phyloP scores from a whole-genome alignment of 148 eudicot species.

The Pharnaceum exiguum region DNA sequence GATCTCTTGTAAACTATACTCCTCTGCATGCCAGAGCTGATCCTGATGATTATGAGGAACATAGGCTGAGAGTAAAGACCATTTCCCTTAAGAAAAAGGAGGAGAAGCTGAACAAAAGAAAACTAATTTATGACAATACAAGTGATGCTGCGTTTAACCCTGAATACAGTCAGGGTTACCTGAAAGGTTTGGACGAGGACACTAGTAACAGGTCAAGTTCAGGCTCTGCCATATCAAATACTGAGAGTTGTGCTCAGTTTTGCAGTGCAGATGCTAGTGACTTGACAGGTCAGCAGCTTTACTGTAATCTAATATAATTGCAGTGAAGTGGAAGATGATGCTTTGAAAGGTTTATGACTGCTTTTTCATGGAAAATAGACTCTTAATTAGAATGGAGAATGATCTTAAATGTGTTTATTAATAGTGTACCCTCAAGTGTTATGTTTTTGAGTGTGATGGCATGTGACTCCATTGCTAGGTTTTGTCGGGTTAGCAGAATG shows the following conservation, averaged over 20 bases:
- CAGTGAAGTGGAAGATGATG: not conserved
- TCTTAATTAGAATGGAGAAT: not conserved
- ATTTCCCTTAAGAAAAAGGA: conserved; percentile 62
- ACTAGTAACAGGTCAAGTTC: conserved; percentile 95
- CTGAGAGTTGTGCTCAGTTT: conserved; percentile 88
- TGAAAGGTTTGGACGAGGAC: conserved; percentile 68
- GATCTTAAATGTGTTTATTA: not conserved
- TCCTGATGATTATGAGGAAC: conserved; percentile 64
- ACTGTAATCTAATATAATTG: conserved; percentile 14
- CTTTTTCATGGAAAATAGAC: not conserved
- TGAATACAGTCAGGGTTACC: conserved; percentile 37
- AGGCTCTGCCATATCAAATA: conserved; percentile 90
- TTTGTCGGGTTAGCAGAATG: not conserved
- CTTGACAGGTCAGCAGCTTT: conserved; percentile 59
- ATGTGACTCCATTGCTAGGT: not conserved
- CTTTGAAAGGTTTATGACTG: conserved; percentile 2
- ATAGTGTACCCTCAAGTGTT: not conserved
- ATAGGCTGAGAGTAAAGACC: conserved; percentile 49
- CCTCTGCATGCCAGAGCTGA: conserved; percentile 87
- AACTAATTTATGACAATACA: conserved; percentile 39
- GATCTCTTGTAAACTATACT: conserved; percentile 81
- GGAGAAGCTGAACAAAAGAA: conserved; percentile 62
- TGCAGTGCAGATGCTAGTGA: conserved; percentile 85
- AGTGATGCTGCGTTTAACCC: conserved; percentile 27
- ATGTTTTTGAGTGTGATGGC: not conserved